Base-by-base conservation (phyloP, 768 basidiomycete species). In the Obba rivulosa region DNA sequence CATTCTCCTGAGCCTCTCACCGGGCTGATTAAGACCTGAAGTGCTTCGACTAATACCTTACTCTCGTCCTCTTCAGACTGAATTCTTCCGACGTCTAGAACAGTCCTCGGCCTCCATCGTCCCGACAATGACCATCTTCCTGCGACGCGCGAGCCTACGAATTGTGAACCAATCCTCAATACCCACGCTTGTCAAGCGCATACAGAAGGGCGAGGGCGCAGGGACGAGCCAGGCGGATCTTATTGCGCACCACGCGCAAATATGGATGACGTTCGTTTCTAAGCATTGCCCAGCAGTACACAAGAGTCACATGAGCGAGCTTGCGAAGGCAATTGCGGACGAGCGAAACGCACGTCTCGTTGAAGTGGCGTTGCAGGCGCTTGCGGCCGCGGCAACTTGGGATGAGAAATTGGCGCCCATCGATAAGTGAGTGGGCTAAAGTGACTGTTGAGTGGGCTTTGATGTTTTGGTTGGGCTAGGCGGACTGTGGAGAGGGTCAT, bases 141-240 rank as follows among this genome's bases (percentile, higher is more conserved):
- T 95, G 35, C 86, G 85, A 25, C 79, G 83, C 16, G 79, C 79
- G 3, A 80, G 77, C 42, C 78, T 87, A 43, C 79, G 83, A 41
- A 73, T 93, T 56, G 56, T 95, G 61, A 96, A 95, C 61, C 81
- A 85, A 43, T 92, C 94, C 0, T 87, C 86, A 1, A 77, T 98
- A 16, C 83, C 93, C 1, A 83, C 83, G 0, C 74, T 98, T 20
- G 66, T 98, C 55, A 83, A 84, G 55, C 79, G 82, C 21, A 57
- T 85, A 4, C 77, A 79, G 45, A 80, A 75, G 48, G 71, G 69
- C 11, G 60, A 73, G 47, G 66, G 70, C 18, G 64, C 66, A 20
- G 62, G 67, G 22, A 63, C 66, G n/a, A 66, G 63, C 34, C 68
- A 69, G 52, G 61, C 62, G 55, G 49, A 64, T 18, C 48, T 69